Percentiles rank a stretch among this genome's conserved stretches.
Evolutionary conservation across 2,329 filamentous ascomycete species (phyloP).

Genomic region (Fusarium sp.): DNA sequence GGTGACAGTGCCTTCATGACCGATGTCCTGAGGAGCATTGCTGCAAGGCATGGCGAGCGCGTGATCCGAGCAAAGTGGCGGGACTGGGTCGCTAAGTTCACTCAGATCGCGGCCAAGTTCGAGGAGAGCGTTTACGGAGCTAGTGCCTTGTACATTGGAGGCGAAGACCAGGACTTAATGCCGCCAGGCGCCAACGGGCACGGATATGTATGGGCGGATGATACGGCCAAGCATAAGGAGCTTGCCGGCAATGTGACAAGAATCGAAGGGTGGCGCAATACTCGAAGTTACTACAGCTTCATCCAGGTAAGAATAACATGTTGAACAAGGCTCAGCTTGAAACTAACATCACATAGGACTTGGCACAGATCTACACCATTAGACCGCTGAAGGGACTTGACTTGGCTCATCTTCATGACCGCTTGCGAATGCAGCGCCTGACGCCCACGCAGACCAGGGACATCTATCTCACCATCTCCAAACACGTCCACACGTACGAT

Average conservation of each 20-base stretch:
- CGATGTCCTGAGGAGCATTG: conserved; percentile 85
- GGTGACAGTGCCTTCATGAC: conserved; percentile 92
- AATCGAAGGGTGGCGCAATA: conserved; percentile 97
- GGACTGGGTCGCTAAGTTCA: conserved; percentile 94
- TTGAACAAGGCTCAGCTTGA: neutral
- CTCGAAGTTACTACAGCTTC: conserved; percentile 94
- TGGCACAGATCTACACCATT: conserved; percentile 73
- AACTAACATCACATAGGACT: conserved; percentile 63
- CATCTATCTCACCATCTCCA: conserved; percentile 85
- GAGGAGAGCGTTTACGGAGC: conserved; percentile 96
- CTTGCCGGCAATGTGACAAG: conserved; percentile 91
- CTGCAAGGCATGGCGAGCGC: conserved; percentile 87
- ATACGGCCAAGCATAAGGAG: conserved; percentile 83
- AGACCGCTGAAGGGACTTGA: conserved; percentile 84
- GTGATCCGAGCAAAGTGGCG: conserved; percentile 94
- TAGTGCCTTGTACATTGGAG: conserved; percentile 87
- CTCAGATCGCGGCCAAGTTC: conserved; percentile 90
- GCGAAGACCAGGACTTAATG: conserved; percentile 74
- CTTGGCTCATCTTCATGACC: conserved; percentile 92
- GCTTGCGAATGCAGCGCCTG: conserved; percentile 84
- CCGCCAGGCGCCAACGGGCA: conserved; percentile 78
- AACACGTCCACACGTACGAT: conserved; percentile 82
- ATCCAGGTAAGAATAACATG: conserved; percentile 74
- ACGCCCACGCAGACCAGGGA: conserved; percentile 81
- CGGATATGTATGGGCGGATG: conserved; percentile 95